Evolutionary conservation across 2,329 filamentous ascomycete species (phyloP).

Genomic region (Hypoxylon sp.): DNA sequence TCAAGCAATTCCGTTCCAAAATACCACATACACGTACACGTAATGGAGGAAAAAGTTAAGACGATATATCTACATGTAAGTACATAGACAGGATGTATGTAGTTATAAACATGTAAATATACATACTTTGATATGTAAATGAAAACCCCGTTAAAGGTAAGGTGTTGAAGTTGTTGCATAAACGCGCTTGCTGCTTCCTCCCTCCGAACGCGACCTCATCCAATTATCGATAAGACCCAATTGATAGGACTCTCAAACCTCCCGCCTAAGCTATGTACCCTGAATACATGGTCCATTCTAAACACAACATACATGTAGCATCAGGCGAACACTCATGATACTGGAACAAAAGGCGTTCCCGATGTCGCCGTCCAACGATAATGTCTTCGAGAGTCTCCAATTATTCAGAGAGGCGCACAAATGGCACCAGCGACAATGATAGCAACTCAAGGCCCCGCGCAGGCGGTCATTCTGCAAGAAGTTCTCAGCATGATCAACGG

Average conservation of each 20-base stretch:
- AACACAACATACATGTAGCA: constrained; percentile 11
- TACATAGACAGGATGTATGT: too few species aligned
- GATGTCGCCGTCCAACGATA: constrained; percentile 50
- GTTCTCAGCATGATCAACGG: constrained; percentile 55
- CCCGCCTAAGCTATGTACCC: constrained; percentile 14
- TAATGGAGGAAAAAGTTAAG: too few species aligned
- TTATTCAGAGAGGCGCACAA: constrained; percentile 60
- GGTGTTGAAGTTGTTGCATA: not conserved
- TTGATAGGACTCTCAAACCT: constrained; percentile 10
- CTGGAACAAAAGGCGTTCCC: constrained; percentile 35
- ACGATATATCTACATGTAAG: too few species aligned
- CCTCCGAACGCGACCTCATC: constrained; percentile 38
- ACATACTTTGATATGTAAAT: not conserved
- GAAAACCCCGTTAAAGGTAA: not conserved
- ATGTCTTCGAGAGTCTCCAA: constrained; percentile 59
- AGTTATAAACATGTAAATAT: too few species aligned
- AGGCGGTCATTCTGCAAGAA: constrained; percentile 37
- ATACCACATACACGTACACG: too few species aligned
- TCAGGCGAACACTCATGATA: constrained; percentile 38
- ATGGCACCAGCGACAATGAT: constrained; percentile 57
- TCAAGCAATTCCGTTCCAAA: too few species aligned
- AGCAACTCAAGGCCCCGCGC: constrained; percentile 49
- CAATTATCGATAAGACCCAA: constrained; percentile 37
- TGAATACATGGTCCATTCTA: constrained; percentile 8
- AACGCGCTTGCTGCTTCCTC: constrained; percentile 38